phyloP scores from a whole-genome alignment of 2,329 filamentous ascomycete genomes.

The Macroventuria anomochaeta region DNA sequence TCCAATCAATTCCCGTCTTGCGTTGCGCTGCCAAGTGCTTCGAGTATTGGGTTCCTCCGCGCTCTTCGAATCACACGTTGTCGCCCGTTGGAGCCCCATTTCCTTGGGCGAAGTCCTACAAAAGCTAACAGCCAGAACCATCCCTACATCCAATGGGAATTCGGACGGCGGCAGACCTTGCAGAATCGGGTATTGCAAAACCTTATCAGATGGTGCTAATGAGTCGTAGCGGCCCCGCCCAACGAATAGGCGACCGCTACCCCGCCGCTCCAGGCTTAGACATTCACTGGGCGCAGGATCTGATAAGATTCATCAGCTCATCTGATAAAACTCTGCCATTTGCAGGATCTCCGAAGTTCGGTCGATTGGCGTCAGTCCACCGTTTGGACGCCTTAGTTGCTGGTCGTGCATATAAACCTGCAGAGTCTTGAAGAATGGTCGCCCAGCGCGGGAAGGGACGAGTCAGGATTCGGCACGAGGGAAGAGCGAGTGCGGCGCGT shows the following conservation, averaged over 20 bases:
- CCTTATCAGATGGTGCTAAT: conserved; percentile 41
- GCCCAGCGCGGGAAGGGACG: not conserved
- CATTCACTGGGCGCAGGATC: conserved; percentile 26
- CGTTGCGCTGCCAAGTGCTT: conserved; percentile 24
- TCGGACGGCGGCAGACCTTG: conserved; percentile 3
- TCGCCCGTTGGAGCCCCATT: not conserved
- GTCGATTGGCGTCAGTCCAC: not conserved
- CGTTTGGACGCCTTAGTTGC: not conserved
- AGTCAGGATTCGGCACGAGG: not conserved
- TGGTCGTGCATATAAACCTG: conserved; percentile 8
- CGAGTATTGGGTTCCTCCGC: conserved; percentile 18
- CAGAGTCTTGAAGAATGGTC: not conserved
- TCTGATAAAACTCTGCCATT: conserved; percentile 2
- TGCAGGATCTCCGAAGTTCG: conserved; percentile 27
- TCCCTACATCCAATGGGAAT: conserved; percentile 1
- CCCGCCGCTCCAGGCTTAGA: not conserved
- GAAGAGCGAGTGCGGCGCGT: conserved; percentile 1
- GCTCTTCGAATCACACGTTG: conserved; percentile 15
- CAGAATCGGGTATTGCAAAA: conserved; percentile 10
- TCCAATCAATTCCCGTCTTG: conserved; percentile 10
- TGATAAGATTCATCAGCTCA: conserved; percentile 29
- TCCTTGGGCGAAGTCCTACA: conserved; percentile 13
- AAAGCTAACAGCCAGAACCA: not conserved
- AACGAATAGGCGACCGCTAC: conserved; percentile 13
- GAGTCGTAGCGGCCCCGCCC: conserved; percentile 8